A percentile compares a stretch with the other conserved stretches of the same genome.
These are phyloP conservation scores for Naganishia sp. DNA, from an alignment of 1,284 basidiomycete genomes.

Conservation along the genomic window DNA sequence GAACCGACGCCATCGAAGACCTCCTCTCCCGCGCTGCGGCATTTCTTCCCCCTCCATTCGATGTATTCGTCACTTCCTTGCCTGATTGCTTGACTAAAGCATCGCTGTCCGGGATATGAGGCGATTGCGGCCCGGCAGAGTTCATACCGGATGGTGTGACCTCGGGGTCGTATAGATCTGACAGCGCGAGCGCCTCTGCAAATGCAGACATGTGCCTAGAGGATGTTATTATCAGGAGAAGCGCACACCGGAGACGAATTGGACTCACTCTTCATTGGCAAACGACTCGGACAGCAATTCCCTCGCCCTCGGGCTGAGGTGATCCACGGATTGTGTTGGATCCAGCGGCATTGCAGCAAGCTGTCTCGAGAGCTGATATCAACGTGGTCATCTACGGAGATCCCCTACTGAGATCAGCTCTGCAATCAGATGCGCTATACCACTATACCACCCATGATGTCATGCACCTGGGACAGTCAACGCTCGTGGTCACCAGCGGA, in stretches of 20 bases:
- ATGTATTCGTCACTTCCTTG: slow-evolving; percentile 10
- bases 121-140: slow-evolving; percentile 30
- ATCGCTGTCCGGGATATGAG: slow-evolving; percentile 37
- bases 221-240: neutral
- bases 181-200: slow-evolving; percentile 46
- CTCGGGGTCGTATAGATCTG: slow-evolving; percentile 39
- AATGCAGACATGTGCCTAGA: slow-evolving; percentile 50
- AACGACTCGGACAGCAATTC: slow-evolving; percentile 59
- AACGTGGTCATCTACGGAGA: no score
- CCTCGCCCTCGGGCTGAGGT: slow-evolving; percentile 26
- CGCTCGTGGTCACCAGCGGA: neutral
- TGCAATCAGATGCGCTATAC: neutral
- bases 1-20: slow-evolving; percentile 47
- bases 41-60: slow-evolving; percentile 32
- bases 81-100: slow-evolving; percentile 10
- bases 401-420: neutral
- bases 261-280: slow-evolving; percentile 67
- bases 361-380: no score
- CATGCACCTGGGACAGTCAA: no score
- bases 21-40: slow-evolving; percentile 3
- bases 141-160: slow-evolving; percentile 37
- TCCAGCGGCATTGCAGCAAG: slow-evolving; percentile 13
- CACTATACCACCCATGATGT: neutral
- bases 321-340: slow-evolving; percentile 2
- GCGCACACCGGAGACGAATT: neutral